Conservation (phyloP, 495 filamentous ascomycete species). For the Annulohypoxylon stygium region DNA sequence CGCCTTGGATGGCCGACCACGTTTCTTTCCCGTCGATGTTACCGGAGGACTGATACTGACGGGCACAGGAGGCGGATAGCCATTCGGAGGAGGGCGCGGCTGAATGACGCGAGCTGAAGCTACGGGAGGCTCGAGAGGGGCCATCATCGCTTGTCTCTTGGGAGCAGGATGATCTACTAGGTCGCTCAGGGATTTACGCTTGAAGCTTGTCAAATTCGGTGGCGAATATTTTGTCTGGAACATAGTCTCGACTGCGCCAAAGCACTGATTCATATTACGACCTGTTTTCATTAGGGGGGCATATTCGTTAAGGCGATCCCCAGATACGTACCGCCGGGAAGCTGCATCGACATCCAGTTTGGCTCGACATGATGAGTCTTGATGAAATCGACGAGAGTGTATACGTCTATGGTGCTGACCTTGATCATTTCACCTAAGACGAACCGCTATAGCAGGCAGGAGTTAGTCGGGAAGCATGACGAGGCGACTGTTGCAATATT, state of each 20-base stretch:
- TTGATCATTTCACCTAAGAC: slow-evolving; percentile 69
- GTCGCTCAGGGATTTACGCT: slow-evolving; percentile 61
- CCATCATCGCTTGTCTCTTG: slow-evolving; percentile 58
- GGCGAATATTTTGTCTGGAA: slow-evolving; percentile 55
- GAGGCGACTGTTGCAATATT: slow-evolving; percentile 29
- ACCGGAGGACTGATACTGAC: slow-evolving; percentile 46
- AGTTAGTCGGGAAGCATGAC: slow-evolving; percentile 43
- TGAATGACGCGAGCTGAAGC: slow-evolving; percentile 50
- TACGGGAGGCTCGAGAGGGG: slow-evolving; percentile 47
- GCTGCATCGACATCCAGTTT: slow-evolving; percentile 61
- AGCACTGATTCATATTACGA: slow-evolving; percentile 63
- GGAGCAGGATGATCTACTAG: slow-evolving; percentile 53
- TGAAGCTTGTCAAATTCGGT: slow-evolving; percentile 55
- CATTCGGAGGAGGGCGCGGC: slow-evolving; percentile 57
- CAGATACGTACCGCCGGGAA: slow-evolving; percentile 59
- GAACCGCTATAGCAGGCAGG: slow-evolving; percentile 59
- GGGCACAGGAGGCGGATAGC: slow-evolving; percentile 48
- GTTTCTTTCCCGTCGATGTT: slow-evolving; percentile 50
- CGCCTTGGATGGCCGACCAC: slow-evolving; percentile 54
- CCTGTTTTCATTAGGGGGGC: slow-evolving; percentile 54
- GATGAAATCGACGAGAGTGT: slow-evolving; percentile 60
- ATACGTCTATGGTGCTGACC: slow-evolving; percentile 62
- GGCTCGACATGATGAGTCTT: slow-evolving; percentile 58
- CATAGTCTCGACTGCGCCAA: slow-evolving; percentile 59
- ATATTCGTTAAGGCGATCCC: slow-evolving; percentile 33